A percentile compares a stretch with the other conserved stretches of the same genome.
Conservation (phyloP, 208 protist genomes). For the Tritrichomonas foetus region DNA sequence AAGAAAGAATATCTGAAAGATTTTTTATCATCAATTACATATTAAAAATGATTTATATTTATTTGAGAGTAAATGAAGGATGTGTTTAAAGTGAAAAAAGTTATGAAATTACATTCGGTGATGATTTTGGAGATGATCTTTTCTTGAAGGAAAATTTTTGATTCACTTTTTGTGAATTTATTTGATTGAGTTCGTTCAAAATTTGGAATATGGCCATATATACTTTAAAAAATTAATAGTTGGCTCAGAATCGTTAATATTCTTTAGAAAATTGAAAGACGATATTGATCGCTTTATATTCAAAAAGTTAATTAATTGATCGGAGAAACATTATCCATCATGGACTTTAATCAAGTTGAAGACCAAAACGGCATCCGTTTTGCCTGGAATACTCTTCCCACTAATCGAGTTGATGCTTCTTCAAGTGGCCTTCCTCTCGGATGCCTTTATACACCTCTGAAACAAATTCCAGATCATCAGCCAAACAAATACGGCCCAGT, state of each 20-base stretch:
- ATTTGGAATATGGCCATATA: too few relatives aligned
- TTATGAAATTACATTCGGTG: neutral
- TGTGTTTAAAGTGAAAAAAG: neutral
- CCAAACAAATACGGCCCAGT: neutral
- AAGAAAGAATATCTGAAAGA: neutral
- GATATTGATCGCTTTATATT: neutral
- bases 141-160: neutral
- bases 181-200: too few relatives aligned
- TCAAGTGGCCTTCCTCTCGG: conserved; percentile 84
- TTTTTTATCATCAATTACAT: neutral
- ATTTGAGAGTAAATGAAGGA: neutral
- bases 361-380: conserved; percentile 71
- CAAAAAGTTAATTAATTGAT: neutral
- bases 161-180: too few relatives aligned
- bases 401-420: conserved; percentile 78
- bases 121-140: neutral
- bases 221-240: too few relatives aligned
- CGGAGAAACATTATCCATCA: neutral
- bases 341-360: conserved; percentile 52
- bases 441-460: conserved; percentile 89
- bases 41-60: neutral
- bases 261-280: neutral
- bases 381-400: conserved; percentile 85
- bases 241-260: neutral
- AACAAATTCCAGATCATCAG: conserved; percentile 43